Evolutionary conservation across 202 grass and related monocot species (phyloP).

Genomic region (Elaeis oleifera): DNA sequence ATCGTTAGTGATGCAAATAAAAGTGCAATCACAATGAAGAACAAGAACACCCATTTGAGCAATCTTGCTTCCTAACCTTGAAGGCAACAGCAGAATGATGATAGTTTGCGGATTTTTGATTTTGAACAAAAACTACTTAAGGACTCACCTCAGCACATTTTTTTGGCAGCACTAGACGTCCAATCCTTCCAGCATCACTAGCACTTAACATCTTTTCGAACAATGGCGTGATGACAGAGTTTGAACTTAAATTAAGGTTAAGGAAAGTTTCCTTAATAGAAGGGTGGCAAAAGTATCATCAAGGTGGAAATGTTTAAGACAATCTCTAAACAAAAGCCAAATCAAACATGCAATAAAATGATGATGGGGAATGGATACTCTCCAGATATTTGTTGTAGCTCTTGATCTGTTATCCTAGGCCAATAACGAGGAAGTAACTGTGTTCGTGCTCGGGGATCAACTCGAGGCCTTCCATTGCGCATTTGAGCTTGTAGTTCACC

Average conservation of each 20-base stretch:
- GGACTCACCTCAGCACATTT: constrained; percentile 89
- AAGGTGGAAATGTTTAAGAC: not conserved
- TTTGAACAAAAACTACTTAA: not conserved
- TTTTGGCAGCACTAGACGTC: constrained; percentile 94
- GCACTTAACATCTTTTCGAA: constrained; percentile 99
- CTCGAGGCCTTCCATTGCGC: constrained; percentile 58
- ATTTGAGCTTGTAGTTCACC: constrained; percentile 42
- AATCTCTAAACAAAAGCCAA: no score
- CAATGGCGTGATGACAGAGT: constrained; percentile 83
- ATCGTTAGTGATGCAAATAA: no score
- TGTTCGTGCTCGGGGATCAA: constrained; percentile 63
- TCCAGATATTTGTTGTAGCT: constrained; percentile 80
- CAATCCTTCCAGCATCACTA: constrained; percentile 96
- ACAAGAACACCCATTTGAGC: no score
- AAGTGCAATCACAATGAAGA: no score
- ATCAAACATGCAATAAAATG: no score
- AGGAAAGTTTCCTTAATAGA: constrained; percentile 32
- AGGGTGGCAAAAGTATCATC: constrained; percentile 9
- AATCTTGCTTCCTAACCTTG: no score
- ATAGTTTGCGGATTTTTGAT: no score
- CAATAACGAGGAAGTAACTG: constrained; percentile 92
- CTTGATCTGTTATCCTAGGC: constrained; percentile 97
- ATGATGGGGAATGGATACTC: constrained; percentile 60
- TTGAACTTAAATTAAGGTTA: constrained; percentile 60
- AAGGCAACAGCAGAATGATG: no score